Base-by-base conservation (phyloP, 2,329 filamentous ascomycete species). In the Clonostachys rosea region DNA sequence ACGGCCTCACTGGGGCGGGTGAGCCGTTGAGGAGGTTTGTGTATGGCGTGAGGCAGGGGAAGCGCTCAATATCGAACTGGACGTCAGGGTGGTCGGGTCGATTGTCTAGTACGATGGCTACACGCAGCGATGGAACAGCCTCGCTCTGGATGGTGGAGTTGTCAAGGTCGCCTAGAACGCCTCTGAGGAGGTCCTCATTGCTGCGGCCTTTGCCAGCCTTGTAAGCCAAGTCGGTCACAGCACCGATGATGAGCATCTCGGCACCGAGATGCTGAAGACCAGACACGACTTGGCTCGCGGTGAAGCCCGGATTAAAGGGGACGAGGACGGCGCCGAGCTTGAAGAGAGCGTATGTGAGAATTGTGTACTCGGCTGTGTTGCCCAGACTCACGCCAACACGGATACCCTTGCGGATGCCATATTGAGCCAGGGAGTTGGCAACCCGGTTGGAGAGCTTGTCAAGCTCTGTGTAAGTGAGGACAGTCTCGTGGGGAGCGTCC, bases 301-400 rank as follows among this genome's bases (percentile, higher is more conserved):
- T 95, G 73, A 97, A 97, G 2, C 83, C 86, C 17, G 91, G 92
- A 63, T 99, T 97, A 20, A 97, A 70, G 0, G 92, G 94, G n/a
- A 95, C 91, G 52, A 97, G 73, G 44, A 97, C 81, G 20, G 89
- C 92, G n/a, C 94, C 94, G 10, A 97, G 78, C 67, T 97, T 97
- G 73, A 92, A 96, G 47, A 94, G 66, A 1, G 91, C 91, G 67
- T 97, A 97, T 6, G 87, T 92, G 17, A 94, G 77, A 44, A 86
- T 84, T 4, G 89, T 89, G 62, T 89, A 92, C 65, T 96, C 91
- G 55, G 86, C 73, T 40, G 83, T 85, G 66, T 96, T 97, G 14
- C 92, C 92, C 45, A 96, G 70, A 50, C 86, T 92, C 24, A 96
- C 83, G 13, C 89, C 91, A 11, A 97, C 88, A 34, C 90, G 79